Base-by-base conservation (phyloP, 257 asterid species). In the Mentha longifolia region DNA sequence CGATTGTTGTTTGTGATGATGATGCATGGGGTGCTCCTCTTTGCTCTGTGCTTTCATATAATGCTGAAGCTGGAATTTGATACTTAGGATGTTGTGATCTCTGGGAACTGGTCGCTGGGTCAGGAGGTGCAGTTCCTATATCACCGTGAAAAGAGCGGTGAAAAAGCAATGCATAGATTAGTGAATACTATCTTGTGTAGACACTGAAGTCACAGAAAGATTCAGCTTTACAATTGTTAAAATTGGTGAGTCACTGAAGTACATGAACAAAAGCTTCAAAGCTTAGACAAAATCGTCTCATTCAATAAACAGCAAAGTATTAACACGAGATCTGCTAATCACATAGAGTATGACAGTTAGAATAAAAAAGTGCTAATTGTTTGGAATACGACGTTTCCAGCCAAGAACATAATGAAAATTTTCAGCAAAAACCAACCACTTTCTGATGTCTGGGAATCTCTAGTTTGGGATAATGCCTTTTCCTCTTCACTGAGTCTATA, bases 1-100 rank as follows among this genome's bases (percentile, higher is more conserved):
- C 91, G 68, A 71, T 65, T 35, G 81, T 41, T 58, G 84, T 35
- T 59, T 78, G 79, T 51, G 80, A 76, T 41, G 80, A 76, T 41
- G 82, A 68, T 68, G 76, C 72, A 42, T 51, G 70, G 47, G 82
- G 61, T 43, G 88, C 72, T 79, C 82, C 85, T 61, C 78, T 59
- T 19, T 71, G 61, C 77, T 82, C 96, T 22, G 83, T 51, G 62
- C 86, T 50, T 61, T 86, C 95, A 77, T 88, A 84, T 58, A 85
- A 84, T 70, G 93, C 96, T 64, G 95, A 83, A 72, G 87, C 80
- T 41, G 96, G 90, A 70, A 71, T 87, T 74, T 88, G 98, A 81
- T 85, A 88, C 68, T 87, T 82, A 9, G 77, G 54, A 67, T 81
- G 82, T 64, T 78, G 79, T 42, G 86, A 73, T 81, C 85, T 88